These are phyloP conservation scores for Xylaria sp. DNA, from an alignment of 2,329 filamentous ascomycete species.

Conservation along the genomic window DNA sequence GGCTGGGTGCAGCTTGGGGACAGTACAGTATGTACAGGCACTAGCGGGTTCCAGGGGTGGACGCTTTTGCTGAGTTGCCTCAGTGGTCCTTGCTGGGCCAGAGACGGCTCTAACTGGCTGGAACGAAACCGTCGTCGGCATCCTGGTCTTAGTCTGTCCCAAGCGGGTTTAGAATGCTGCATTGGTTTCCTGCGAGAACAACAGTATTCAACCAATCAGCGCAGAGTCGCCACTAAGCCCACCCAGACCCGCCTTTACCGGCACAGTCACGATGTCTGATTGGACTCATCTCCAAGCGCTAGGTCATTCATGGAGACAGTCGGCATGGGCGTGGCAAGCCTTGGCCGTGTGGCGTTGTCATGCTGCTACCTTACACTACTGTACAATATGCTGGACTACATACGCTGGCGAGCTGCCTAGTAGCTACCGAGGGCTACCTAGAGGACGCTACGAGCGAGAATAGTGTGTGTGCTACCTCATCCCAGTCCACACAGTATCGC, in stretches of 20 bases:
- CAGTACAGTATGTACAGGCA: not conserved
- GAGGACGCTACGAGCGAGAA: not conserved
- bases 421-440: not conserved
- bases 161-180: slow-evolving; percentile 31
- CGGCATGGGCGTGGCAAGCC: slow-evolving; percentile 35
- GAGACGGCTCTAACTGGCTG: slow-evolving; percentile 27
- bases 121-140: slow-evolving; percentile 24
- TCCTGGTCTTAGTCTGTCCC: slow-evolving; percentile 28
- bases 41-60: not conserved
- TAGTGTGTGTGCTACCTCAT: slow-evolving; percentile 5
- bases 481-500: slow-evolving; percentile 30
- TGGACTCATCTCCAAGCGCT: slow-evolving; percentile 35
- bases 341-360: slow-evolving; percentile 38
- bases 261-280: slow-evolving; percentile 2
- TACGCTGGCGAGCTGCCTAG: not conserved
- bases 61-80: slow-evolving; percentile 34
- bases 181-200: slow-evolving; percentile 31
- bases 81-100: slow-evolving; percentile 30
- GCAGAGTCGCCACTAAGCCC: slow-evolving; percentile 33
- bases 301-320: slow-evolving; percentile 34
- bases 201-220: slow-evolving; percentile 33
- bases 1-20: not conserved
- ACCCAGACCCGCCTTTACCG: slow-evolving; percentile 9
- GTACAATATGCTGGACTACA: not conserved
- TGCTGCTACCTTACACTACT: slow-evolving; percentile 18